Conservation (phyloP, 2,329 filamentous ascomycete species). For the Cercospora sesami region DNA sequence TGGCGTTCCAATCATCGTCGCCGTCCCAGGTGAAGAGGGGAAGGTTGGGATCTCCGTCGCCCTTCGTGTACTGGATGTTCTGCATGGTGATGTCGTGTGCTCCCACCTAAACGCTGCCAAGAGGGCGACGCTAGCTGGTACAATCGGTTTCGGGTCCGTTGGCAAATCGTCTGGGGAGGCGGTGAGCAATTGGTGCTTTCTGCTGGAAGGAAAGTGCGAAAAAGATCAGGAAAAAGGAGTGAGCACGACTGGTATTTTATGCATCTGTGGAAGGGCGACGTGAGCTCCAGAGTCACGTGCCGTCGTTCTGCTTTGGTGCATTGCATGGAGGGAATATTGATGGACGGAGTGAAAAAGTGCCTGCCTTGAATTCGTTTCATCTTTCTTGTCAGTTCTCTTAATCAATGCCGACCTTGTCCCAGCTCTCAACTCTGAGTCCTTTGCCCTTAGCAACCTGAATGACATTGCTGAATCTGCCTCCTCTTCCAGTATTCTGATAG, state of each 20-base stretch:
- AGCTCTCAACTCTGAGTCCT: conserved; percentile 37
- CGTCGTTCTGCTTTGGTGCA: not conserved
- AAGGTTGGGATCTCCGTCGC: no score
- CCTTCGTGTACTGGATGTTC: no score
- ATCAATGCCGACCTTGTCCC: conserved; percentile 41
- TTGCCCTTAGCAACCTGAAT: conserved; percentile 38
- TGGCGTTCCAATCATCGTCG: not conserved
- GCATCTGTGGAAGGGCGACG: not conserved
- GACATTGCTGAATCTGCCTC: conserved; percentile 37
- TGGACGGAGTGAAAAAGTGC: no score
- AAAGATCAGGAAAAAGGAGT: not conserved
- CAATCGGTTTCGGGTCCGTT: not conserved
- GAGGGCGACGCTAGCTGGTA: not conserved
- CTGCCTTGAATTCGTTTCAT: not conserved
- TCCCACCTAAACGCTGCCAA: not conserved
- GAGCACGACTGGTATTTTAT: not conserved
- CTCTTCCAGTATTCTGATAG: conserved; percentile 35
- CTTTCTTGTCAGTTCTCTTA: conserved; percentile 9
- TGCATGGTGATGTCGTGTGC: not conserved
- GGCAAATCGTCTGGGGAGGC: not conserved
- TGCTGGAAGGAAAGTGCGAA: not conserved
- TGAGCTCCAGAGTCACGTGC: not conserved
- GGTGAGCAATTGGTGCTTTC: not conserved
- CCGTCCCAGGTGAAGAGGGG: not conserved
- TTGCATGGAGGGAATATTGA: not conserved